Evolutionary conservation across 2,329 filamentous ascomycete species (phyloP).

Genomic region (Periconia macrospinosa): DNA sequence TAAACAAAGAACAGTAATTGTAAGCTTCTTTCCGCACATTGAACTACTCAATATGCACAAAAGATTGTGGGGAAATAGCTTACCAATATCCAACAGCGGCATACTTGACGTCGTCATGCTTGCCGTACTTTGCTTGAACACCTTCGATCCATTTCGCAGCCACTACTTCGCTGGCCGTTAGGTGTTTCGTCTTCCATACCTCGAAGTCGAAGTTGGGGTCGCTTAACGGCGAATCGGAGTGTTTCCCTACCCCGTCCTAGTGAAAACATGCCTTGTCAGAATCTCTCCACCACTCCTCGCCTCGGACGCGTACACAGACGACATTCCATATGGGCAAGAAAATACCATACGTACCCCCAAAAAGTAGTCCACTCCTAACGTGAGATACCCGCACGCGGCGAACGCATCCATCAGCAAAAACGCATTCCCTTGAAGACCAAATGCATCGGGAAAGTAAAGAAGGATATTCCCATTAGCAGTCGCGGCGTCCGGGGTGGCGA

Average conservation of each 20-base stretch:
- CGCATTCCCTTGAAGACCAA: constrained; percentile 48
- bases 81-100: constrained; percentile 45
- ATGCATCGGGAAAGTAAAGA: constrained; percentile 52
- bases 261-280: constrained; percentile 49
- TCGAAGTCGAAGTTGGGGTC: constrained; percentile 48
- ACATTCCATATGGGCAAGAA: too few species aligned
- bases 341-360: constrained; percentile 22
- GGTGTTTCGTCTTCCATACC: constrained; percentile 54
- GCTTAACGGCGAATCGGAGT: background rate
- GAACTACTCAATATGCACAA: too few species aligned
- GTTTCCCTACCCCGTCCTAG: constrained; percentile 24
- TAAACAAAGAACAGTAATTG: too few species aligned
- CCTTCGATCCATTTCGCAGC: constrained; percentile 50
- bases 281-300: too few species aligned
- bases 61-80: too few species aligned
- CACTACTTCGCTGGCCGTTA: constrained; percentile 44
- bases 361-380: constrained; percentile 52
- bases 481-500: constrained; percentile 26
- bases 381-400: constrained; percentile 48
- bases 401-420: constrained; percentile 53
- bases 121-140: constrained; percentile 43
- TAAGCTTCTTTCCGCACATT: too few species aligned
- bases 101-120: constrained; percentile 36
- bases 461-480: constrained; percentile 47
- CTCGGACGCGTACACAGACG: too few species aligned